Evolutionary conservation across 345 rosid species (phyloP).

Genomic region (Bruguiera sexangula): DNA sequence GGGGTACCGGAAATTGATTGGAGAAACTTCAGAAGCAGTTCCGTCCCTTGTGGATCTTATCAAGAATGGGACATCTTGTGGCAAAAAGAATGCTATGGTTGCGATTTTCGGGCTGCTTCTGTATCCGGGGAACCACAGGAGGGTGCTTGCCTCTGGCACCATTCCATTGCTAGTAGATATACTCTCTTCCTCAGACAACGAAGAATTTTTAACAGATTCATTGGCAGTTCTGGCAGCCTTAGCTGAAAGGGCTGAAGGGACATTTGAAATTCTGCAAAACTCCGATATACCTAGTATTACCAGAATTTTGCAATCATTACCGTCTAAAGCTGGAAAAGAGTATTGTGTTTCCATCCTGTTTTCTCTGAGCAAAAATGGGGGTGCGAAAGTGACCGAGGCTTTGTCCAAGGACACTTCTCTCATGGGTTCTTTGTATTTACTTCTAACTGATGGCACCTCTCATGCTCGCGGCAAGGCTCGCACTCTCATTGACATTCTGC

Average conservation of each 20-base stretch:
- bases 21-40: conserved; percentile 55
- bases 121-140: conserved; percentile 42
- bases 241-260: conserved; percentile 49
- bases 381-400: conserved; percentile 39
- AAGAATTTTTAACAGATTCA: conserved; percentile 53
- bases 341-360: conserved; percentile 52
- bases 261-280: conserved; percentile 41
- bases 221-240: conserved; percentile 59
- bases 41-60: conserved; percentile 53
- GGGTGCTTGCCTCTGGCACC: conserved; percentile 50
- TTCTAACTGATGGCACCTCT: conserved; percentile 41
- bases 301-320: conserved; percentile 32
- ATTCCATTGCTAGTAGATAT: conserved; percentile 47
- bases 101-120: conserved; percentile 55
- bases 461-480: conserved; percentile 45
- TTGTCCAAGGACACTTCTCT: conserved; percentile 36
- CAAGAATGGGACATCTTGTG: conserved; percentile 45
- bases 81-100: conserved; percentile 64
- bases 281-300: conserved; percentile 39
- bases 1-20: conserved; percentile 47
- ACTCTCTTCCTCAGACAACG: conserved; percentile 35
- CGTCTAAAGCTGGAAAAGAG: conserved; percentile 47
- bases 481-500: conserved; percentile 41
- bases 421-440: conserved; percentile 40
- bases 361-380: conserved; percentile 48